Evolutionary conservation across 2,329 filamentous ascomycete species (phyloP), one percentile per base, ranked within the genome.

Genomic region (Diaporthe vexans): DNA sequence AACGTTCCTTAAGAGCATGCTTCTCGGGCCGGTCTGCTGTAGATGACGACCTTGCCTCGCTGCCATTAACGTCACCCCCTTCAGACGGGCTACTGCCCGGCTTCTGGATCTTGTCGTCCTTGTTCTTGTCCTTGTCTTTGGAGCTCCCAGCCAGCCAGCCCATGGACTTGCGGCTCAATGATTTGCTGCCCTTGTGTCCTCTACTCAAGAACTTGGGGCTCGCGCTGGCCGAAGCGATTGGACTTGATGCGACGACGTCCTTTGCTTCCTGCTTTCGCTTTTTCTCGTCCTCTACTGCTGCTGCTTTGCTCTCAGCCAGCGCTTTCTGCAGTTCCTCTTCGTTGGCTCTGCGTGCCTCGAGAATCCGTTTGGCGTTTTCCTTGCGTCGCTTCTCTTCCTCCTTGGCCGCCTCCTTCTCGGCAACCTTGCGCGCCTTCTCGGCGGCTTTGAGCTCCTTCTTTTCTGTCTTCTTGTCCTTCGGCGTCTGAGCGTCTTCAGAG

Each of bases 131-230:
- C 78, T 85, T 88, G 76, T 90, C 88, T 76, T 90, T 91, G 29
- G 56, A 56, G 43, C 51, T 54, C 56, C 71, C 61, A 78, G 88
- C 86, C 51, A 92, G 84, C 79, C 94, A 93, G 43, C 89, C 90
- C 79, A 94, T 92, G 77, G 94, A 93, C 82, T 93, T 94, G 76
- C 92, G 91, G 65, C 94, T 90, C 85, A 97, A 89, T 76, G 94
- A 95, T 85, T 94, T 96, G 82, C 92, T 94, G 13, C 91, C 91
- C 72, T 92, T 88, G 78, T 92, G 90, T 77, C 94, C 91, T 58
- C 94, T 88, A 79, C 90, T 91, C 56, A 97, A 84, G 40, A 91
- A 86, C 7, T 86, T 85, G 40, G 81, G 52, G 35, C 71, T 74
- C 26, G 74, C 71, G 52, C 58, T 69, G 51, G 78, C 76, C 26